Base-by-base conservation (phyloP, 2,329 filamentous ascomycete species). In the Stagonosporopsis vannaccii region DNA sequence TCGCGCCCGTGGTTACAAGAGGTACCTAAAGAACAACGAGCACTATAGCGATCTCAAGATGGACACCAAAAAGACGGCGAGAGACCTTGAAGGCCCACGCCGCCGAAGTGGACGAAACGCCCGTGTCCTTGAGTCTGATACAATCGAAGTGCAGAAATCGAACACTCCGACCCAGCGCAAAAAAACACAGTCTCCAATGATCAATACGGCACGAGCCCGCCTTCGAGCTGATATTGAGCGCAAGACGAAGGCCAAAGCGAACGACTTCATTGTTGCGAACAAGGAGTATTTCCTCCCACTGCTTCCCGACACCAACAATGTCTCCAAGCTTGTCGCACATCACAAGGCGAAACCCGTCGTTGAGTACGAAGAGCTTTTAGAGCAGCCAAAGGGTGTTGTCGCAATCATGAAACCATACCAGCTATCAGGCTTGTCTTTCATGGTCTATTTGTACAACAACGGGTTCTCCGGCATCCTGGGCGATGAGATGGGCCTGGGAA, bases 401-500 rank as follows among this genome's bases (percentile, higher is more conserved):
- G 84, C 84, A 0, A 77, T 65, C 0, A 80, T 99, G 71, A 99
- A 99, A 78, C 95, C 98, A 70, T 99, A 99, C 77, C 95, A 99
- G 79, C 70, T 99, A 74, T 97, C 96, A 83, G 95, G 95, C 81
- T 82, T 99, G 30, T 95, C 98, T 72, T 99, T 93, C 91, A 96
- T 99, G 90, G 88, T 98, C 49, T 97, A 96, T 17, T 85, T 99
- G 2, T 97, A 97, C 85, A 97, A 98, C 87, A 99, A 99, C 81
- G 98, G 97, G 75, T 87, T 99, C 63, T 98, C 98, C 71, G 95
- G 95, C 83, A 97, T 99, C 65, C 81, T 99, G 66, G 95, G 95
- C 55, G 95, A 99, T 72, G 95, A 99, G 79, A 99, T 99, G 95
- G 95, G 95, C 87, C 89, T 99, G 61, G 95, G 95, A 75, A 99